These are phyloP conservation scores for Leucogyrophana mollusca DNA, from an alignment of 768 basidiomycete species.

Conservation along the genomic window DNA sequence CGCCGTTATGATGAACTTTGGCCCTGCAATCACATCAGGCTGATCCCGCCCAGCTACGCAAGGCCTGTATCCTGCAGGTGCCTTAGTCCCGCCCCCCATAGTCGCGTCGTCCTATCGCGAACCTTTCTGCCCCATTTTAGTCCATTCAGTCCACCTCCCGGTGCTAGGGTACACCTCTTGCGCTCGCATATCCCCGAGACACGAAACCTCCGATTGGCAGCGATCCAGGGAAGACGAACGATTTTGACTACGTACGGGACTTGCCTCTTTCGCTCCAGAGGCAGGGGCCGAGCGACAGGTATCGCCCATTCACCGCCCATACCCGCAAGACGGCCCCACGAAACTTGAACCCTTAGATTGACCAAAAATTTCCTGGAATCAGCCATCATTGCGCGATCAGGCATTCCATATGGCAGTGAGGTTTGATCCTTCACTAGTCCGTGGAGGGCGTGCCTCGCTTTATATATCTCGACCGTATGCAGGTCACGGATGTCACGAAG, in stretches of 20 bases:
- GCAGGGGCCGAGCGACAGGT: conserved; percentile 6
- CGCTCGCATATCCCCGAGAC: too few relatives aligned
- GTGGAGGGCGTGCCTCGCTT: neutral
- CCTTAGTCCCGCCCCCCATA: neutral
- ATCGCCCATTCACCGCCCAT: conserved; percentile 48
- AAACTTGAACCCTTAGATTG: conserved; percentile 17
- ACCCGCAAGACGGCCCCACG: conserved; percentile 47
- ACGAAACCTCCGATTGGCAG: too few relatives aligned
- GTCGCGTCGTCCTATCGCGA: too few relatives aligned
- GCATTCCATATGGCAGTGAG: conserved; percentile 36
- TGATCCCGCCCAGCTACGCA: neutral
- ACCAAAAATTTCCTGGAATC: conserved; percentile 17
- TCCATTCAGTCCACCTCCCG: too few relatives aligned
- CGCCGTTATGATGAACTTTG: too few relatives aligned
- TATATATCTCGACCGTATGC: neutral
- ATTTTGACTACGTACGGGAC: conserved; percentile 30
- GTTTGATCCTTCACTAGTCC: conserved; percentile 13
- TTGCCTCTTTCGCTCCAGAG: neutral
- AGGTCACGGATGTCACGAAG: neutral
- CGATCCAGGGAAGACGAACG: conserved; percentile 41
- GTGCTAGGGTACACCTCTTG: too few relatives aligned
- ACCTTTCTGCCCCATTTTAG: too few relatives aligned
- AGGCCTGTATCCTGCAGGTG: too few relatives aligned
- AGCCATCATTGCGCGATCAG: conserved; percentile 28
- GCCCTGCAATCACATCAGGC: neutral